Percentiles rank a stretch among this genome's conserved stretches.
Conservation (phyloP, 495 filamentous ascomycete genomes). For the Aspergillus nidulans region DNA sequence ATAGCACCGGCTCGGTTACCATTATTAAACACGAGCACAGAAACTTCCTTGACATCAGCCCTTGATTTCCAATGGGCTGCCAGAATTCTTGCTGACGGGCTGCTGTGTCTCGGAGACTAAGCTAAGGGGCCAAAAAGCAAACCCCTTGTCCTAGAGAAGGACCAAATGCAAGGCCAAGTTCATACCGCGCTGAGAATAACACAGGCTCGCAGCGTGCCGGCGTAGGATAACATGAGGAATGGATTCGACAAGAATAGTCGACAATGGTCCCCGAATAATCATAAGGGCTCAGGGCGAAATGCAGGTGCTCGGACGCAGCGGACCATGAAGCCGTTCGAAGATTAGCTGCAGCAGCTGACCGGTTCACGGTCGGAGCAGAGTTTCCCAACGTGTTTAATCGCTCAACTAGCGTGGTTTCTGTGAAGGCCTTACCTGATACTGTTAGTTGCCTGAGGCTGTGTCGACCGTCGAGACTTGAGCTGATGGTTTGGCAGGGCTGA, state of each 20-base stretch:
- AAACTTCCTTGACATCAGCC: not conserved
- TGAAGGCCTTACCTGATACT: not conserved
- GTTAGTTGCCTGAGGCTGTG: constrained; percentile 19
- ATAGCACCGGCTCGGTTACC: constrained; percentile 3
- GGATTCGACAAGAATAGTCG: not conserved
- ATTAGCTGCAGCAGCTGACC: not conserved
- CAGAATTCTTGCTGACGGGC: constrained; percentile 12
- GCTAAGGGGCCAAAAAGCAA: constrained; percentile 3
- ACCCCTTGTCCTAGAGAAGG: not conserved
- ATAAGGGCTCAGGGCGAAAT: constrained; percentile 8
- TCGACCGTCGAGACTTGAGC: constrained; percentile 7
- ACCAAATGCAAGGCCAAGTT: not conserved
- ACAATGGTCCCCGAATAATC: not conserved
- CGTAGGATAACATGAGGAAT: not conserved
- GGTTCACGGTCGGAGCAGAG: constrained; percentile 1
- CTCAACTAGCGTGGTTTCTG: not conserved
- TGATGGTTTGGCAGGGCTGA: constrained; percentile 11
- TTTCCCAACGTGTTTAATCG: not conserved
- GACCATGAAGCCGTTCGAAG: constrained; percentile 6
- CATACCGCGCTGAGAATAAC: not conserved
- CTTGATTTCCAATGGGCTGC: not conserved
- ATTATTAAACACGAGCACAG: constrained; percentile 3
- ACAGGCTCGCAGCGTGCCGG: not conserved
- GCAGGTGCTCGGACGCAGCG: constrained; percentile 6
- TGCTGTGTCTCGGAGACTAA: constrained; percentile 1